A percentile compares a stretch with the other conserved stretches of the same genome.
Conservation (phyloP, 2,329 filamentous ascomycete genomes). For the Helotiales sp. region DNA sequence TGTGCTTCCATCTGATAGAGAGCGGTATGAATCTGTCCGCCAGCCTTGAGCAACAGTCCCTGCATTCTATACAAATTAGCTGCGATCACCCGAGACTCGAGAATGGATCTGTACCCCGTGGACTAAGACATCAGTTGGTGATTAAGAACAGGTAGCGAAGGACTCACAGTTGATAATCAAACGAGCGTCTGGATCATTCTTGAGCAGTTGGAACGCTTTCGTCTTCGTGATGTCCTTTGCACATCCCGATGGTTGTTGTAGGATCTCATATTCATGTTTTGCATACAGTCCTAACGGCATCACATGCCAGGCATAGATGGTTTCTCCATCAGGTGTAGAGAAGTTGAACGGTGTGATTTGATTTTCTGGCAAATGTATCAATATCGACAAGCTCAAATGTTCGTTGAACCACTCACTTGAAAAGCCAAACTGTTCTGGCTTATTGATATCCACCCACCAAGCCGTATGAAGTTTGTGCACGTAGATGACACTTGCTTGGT, state of each 20-base stretch:
- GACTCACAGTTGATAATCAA: conserved; percentile 67
- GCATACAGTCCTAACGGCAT: conserved; percentile 79
- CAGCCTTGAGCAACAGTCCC: conserved; percentile 82
- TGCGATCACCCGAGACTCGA: conserved; percentile 3
- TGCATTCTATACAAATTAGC: conserved; percentile 65
- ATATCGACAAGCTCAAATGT: too few species aligned
- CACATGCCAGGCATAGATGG: conserved; percentile 88
- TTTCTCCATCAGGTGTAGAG: conserved; percentile 74
- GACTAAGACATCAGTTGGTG: conserved; percentile 49
- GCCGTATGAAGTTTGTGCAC: conserved; percentile 78
- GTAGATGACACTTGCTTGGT: conserved; percentile 69
- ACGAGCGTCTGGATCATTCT: conserved; percentile 64
- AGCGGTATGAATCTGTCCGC: conserved; percentile 78
- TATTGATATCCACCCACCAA: conserved; percentile 73
- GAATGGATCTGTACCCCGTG: conserved; percentile 59
- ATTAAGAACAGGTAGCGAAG: conserved; percentile 13
- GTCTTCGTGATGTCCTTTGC: conserved; percentile 59
- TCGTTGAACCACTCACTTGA: conserved; percentile 61
- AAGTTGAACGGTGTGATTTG: conserved; percentile 89
- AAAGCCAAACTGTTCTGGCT: conserved; percentile 85
- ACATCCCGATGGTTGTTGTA: conserved; percentile 50
- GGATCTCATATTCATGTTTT: conserved; percentile 68
- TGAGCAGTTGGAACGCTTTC: conserved; percentile 64
- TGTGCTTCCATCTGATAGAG: conserved; percentile 72
- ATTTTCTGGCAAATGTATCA: conserved; percentile 59